Evolutionary conservation across 2,329 filamentous ascomycete species (phyloP), one percentile per base, ranked within the genome.

Genomic region (Colletotrichum tabaci): DNA sequence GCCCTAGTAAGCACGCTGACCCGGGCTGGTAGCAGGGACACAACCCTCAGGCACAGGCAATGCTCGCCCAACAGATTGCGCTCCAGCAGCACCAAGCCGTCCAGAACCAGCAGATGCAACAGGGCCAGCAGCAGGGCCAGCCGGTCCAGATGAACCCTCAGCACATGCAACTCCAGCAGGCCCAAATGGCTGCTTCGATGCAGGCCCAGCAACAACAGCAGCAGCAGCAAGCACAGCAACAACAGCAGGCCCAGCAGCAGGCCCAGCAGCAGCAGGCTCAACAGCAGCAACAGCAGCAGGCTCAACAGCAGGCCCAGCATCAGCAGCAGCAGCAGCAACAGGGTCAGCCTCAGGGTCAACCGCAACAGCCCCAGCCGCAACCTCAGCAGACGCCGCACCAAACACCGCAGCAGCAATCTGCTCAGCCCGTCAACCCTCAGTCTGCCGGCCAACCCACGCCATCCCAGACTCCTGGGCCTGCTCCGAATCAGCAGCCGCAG

Each of bases 81-180:
- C 77, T 87, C 49, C 85, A 87, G 70, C 84, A 87, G 67, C 78
- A 38, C 35, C 35, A 76, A 30, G 74, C 71, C 7, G 74, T 72
- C 15, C 79, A 78, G 72, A 81, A 80, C 70, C 84, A 79, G 74
- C 81, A 82, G 76, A 82, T 80, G 78, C 82, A 82, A 69, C 82
- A 80, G 69, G 83, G 77, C 6, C 83, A 82, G 30, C 82, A 84
- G 70, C 84, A 81, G 30, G 84, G 84, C 23, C 87, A 89, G 73
- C 83, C 80, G 35, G 83, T 84, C 76, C 84, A 82, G 65, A 86
- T 88, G 81, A 86, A 81, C 46, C 80, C 84, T 4, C 86, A 87
- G 72, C 83, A 82, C 65, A 79, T 88, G 72, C 83, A 82, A 61
- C 79, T 87, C 72, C 85, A 86, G 65, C 83, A 84, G 70, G 82